Percentiles rank a stretch among this genome's conserved stretches.
These are phyloP conservation scores for Gossypium ekmanianum DNA, from an alignment of 345 rosid genomes.

Conservation along the genomic window DNA sequence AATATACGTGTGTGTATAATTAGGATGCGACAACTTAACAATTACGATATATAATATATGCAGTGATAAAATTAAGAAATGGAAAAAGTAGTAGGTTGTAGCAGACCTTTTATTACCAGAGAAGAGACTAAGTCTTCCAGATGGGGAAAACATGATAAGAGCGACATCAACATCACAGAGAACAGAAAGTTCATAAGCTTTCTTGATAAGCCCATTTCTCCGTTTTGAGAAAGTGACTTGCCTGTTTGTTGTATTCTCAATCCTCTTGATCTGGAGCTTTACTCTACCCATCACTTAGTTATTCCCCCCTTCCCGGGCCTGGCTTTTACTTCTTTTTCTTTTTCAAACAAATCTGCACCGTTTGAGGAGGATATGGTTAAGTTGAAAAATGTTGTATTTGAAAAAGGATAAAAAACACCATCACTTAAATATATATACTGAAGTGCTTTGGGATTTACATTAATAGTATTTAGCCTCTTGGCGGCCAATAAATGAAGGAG, in stretches of 20 bases:
- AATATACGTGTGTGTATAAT: too few species aligned
- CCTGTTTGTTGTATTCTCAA: constrained; percentile 33
- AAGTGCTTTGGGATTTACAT: too few species aligned
- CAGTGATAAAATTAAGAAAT: too few species aligned
- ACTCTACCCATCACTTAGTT: constrained; percentile 13
- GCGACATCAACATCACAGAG: constrained; percentile 60
- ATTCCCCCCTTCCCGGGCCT: neutral
- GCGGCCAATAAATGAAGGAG: neutral
- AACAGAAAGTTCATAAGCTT: constrained; percentile 56
- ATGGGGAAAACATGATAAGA: constrained; percentile 58
- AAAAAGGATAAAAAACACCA: neutral
- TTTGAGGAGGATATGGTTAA: neutral
- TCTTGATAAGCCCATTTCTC: constrained; percentile 51
- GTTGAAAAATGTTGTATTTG: neutral
- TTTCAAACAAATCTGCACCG: neutral
- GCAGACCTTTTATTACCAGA: constrained; percentile 53
- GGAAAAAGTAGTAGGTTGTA: neutral
- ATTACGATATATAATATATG: too few species aligned
- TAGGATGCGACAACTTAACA: too few species aligned
- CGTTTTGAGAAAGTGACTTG: constrained; percentile 34
- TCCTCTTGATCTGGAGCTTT: constrained; percentile 37
- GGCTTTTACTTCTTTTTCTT: neutral
- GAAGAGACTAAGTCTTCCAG: constrained; percentile 46
- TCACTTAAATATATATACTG: neutral
- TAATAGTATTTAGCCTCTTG: neutral